Evolutionary conservation across 768 basidiomycete species (phyloP).

Genomic region (Tremella yokohamensis): DNA sequence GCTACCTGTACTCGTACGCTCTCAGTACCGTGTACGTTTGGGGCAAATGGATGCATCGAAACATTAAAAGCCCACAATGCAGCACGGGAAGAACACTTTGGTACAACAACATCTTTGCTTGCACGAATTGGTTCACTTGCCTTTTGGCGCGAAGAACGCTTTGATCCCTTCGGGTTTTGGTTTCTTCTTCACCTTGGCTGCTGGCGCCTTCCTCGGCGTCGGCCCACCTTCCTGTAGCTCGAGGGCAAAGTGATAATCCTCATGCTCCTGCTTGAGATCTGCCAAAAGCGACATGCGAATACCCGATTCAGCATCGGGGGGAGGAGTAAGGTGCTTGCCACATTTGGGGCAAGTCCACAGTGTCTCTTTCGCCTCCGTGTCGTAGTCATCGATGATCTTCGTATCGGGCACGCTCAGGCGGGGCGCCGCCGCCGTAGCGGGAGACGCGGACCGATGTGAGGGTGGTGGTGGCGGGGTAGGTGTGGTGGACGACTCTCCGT

Average conservation of each 20-base stretch:
- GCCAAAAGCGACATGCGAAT: conserved; percentile 14
- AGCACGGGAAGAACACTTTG: too few species aligned
- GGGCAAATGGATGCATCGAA: too few species aligned
- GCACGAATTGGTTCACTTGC: too few species aligned
- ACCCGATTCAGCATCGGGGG: conserved; percentile 20
- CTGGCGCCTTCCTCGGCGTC: conserved; percentile 28
- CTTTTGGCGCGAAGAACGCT: conserved; percentile 44
- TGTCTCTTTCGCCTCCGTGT: not conserved
- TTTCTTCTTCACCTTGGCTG: conserved; percentile 48
- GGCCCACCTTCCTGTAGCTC: conserved; percentile 59
- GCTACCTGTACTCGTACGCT: too few species aligned
- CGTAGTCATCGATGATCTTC: conserved; percentile 12
- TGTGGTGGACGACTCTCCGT: conserved; percentile 17
- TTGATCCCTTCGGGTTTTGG: conserved; percentile 40
- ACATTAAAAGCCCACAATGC: too few species aligned
- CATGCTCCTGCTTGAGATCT: conserved; percentile 62
- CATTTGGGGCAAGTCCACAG: conserved; percentile 46
- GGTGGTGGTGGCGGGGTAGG: not conserved
- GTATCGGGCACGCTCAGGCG: not conserved
- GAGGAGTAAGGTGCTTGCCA: conserved; percentile 47
- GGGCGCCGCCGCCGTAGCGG: not conserved
- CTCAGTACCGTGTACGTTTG: too few species aligned
- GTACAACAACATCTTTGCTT: too few species aligned
- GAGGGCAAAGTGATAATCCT: conserved; percentile 84
- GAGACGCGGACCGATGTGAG: not conserved